Conservation (phyloP, 1,284 basidiomycete species). For the Athelia sp. region DNA sequence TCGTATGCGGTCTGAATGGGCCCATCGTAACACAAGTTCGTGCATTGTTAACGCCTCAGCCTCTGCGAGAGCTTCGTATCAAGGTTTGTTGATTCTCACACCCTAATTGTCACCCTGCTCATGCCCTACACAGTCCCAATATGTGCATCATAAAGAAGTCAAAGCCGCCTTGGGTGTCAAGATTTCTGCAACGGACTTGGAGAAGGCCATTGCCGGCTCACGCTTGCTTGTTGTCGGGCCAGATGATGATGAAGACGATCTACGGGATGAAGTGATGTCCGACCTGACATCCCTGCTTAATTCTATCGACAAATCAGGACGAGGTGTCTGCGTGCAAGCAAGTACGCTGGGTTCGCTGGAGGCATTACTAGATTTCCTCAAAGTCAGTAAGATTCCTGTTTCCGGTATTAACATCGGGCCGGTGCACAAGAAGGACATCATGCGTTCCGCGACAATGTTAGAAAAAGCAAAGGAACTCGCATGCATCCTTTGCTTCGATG, state of each 20-base stretch:
- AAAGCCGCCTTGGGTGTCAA: slow-evolving; percentile 98
- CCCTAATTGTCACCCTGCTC: slow-evolving; percentile 2
- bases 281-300: slow-evolving; percentile 89
- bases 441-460: slow-evolving; percentile 91
- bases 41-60: slow-evolving; percentile 94
- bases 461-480: slow-evolving; percentile 96
- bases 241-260: slow-evolving; percentile 94
- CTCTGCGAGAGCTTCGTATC: slow-evolving; percentile 92
- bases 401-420: slow-evolving; percentile 98
- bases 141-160: slow-evolving; percentile 98
- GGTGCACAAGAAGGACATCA: slow-evolving; percentile 94
- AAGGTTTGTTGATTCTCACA: slow-evolving; percentile 54
- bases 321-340: slow-evolving; percentile 97
- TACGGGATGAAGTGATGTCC: slow-evolving; percentile 95
- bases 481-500: slow-evolving; percentile 96
- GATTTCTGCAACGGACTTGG: slow-evolving; percentile 92
- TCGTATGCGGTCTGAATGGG: slow-evolving; percentile 96
- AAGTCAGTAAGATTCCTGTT: slow-evolving; percentile 94
- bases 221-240: slow-evolving; percentile 88
- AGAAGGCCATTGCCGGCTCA: slow-evolving; percentile 99
- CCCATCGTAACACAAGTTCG: slow-evolving; percentile 96
- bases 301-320: slow-evolving; percentile 92
- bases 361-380: slow-evolving; percentile 94
- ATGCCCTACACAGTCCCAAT: slow-evolving; percentile 64
- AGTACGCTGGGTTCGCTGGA: slow-evolving; percentile 97